Evolutionary conservation across 331 rosid species (phyloP), one percentile per base, ranked within the genome.

Genomic region (Rosa hybrid): DNA sequence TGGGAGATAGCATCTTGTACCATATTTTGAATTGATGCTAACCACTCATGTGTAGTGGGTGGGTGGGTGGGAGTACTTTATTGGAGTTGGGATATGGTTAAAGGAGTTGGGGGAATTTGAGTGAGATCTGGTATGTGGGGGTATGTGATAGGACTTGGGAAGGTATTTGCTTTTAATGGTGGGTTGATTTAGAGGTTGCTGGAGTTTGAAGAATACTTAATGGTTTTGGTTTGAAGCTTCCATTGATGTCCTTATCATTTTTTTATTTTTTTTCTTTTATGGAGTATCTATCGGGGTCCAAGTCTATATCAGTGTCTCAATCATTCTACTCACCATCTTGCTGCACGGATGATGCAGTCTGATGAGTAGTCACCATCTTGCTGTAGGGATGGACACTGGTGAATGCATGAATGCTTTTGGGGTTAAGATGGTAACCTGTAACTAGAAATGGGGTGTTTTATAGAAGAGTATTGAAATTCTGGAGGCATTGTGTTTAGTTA

Each of bases 71-170:
- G 12, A 6, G 78, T 71, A 53, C 10, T 83, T 83, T 76, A 76
- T 78, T 46, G 82, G 77, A 69, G 4, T 63, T 41, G 67, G 20
- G 70, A 30, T 70, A 7, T 46, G 2, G 74, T 62, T 25, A 30
- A 65, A 34, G 12, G 75, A 48, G 34, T 25, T 54, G 20, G 64
- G 74, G 74, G 74, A 78, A 68, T 71, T 72, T 70, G 81, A 11
- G 77, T 48, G 83, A 71, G 54, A 45, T 48, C 75, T 59, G 76
- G 62, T 75, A 56, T 46, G 84, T 80, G 82, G 79, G 83, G 76
- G 41, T 59, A 57, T 68, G 74, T 84, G 87, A 82, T 75, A 71
- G 46, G 76, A 84, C 76, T 74, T 69, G 34, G 71, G 46, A 25
- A 59, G 51, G 77, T 25, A 7, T 77, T 86, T 76, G 46, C 68